A percentile compares a stretch with the other conserved stretches of the same genome.
These are phyloP conservation scores for Mycena citricolor DNA, from an alignment of 1,284 basidiomycete genomes.

Conservation along the genomic window DNA sequence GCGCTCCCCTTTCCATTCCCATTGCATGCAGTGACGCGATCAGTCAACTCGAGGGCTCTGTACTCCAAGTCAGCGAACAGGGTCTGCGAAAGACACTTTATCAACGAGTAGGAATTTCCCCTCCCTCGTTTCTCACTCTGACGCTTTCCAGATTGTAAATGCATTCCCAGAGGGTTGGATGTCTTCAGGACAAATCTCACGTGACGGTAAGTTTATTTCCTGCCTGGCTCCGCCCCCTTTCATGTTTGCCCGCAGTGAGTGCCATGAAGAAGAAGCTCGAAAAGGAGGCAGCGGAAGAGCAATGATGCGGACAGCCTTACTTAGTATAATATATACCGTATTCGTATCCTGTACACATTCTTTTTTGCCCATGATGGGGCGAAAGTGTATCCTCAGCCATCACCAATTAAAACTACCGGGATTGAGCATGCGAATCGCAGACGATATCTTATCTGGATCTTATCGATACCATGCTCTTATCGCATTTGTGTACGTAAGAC, in stretches of 20 bases:
- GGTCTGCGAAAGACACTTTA: slow-evolving; percentile 74
- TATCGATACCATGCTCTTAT: too few species aligned
- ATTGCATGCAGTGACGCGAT: slow-evolving; percentile 9
- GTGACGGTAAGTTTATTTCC: slow-evolving; percentile 44
- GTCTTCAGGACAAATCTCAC: slow-evolving; percentile 58
- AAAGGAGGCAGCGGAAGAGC: slow-evolving; percentile 60
- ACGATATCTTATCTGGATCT: too few species aligned
- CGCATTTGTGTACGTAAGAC: too few species aligned
- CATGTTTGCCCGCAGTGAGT: slow-evolving; percentile 50
- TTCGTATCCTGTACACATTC: not conserved
- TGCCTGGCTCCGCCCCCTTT: not conserved
- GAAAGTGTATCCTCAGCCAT: too few species aligned
- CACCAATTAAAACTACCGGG: too few species aligned
- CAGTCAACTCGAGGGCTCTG: slow-evolving; percentile 65
- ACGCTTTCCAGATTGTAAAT: slow-evolving; percentile 54
- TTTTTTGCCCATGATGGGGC: too few species aligned
- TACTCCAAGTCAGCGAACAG: slow-evolving; percentile 74
- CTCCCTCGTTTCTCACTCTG: not conserved
- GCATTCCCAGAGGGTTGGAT: slow-evolving; percentile 78
- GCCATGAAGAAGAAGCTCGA: slow-evolving; percentile 76
- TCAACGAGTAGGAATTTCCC: slow-evolving; percentile 55
- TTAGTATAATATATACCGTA: too few species aligned
- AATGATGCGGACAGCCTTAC: slow-evolving; percentile 28
- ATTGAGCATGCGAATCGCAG: too few species aligned
- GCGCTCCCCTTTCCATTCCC: slow-evolving; percentile 31